Evolutionary conservation across 805 yeast species (phyloP), one percentile per base, ranked within the genome.

Genomic region (Candida krabiensis): DNA sequence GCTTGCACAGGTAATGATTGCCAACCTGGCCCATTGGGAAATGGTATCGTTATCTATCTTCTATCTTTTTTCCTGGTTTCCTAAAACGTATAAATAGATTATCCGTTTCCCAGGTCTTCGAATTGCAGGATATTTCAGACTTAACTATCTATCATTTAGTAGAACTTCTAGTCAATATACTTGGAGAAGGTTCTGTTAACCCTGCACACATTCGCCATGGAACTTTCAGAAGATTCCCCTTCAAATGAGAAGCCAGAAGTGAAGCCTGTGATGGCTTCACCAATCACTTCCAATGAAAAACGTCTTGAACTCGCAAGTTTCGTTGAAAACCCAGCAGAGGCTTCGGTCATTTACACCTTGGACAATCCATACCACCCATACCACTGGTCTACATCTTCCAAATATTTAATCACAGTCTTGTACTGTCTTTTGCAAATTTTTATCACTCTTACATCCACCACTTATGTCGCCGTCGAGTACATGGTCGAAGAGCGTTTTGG

Each of bases 391-490:
- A 13, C 37, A 6, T 46, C 48, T 37, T 19, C 38, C 18, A 62
- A 58, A 38, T 60, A 57, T 42, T 24, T 37, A 3, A 52, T 62
- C 35, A 49, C 46, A 11, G 19, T 50, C 21, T 32, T 49, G 15
- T 61, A 61, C 46, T 59, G 64, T 46, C 7, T 47, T 4, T 45
- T 62, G 28, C 65, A 62, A 41, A 44, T 47, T 11, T 60, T 38
- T 33, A 64, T 62, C 33, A 57, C 62, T 2, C 34, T 61, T 27
- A 62, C 67, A 13, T 57, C 64, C 9, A 62, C 67, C 8, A 44
- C 60, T 14, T 62, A 60, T 38, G 59, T 62, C 27, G 55, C 64
- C 23, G 55, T 49, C 19, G 65, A 60, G 44, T 59, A 13, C 19
- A 18, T 53, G 15, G 55, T 59, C 28, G 51, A 59, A 40, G 61